Percentiles rank a stretch among this genome's conserved stretches.
Evolutionary conservation across 2,329 filamentous ascomycete species (phyloP).

Genomic region (Fusarium falciforme): DNA sequence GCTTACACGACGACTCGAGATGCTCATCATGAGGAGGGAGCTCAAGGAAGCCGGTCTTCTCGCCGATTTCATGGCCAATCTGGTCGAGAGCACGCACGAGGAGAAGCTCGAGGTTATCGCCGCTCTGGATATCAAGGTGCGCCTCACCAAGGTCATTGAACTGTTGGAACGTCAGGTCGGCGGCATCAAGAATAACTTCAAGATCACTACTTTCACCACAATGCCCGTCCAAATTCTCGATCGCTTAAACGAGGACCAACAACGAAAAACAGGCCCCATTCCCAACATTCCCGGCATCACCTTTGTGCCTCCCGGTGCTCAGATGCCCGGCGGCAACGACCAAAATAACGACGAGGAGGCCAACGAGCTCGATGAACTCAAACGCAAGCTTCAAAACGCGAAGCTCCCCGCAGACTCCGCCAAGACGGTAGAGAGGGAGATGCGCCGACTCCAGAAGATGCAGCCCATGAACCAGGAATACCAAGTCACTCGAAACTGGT

Average conservation of each 20-base stretch:
- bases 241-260: constrained; percentile 58
- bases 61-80: constrained; percentile 96
- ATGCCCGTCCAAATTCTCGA: constrained; percentile 72
- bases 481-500: constrained; percentile 90
- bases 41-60: constrained; percentile 84
- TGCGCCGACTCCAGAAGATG: constrained; percentile 93
- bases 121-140: constrained; percentile 80
- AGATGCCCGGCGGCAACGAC: constrained; percentile 58
- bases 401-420: constrained; percentile 84
- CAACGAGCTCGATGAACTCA: constrained; percentile 91
- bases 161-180: constrained; percentile 85
- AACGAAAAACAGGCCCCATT: constrained; percentile 45
- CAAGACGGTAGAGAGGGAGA: constrained; percentile 90
- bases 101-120: constrained; percentile 90
- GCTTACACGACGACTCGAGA: constrained; percentile 86
- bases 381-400: constrained; percentile 86
- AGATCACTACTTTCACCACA: constrained; percentile 81
- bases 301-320: constrained; percentile 49
- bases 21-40: constrained; percentile 87
- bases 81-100: constrained; percentile 87
- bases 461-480: constrained; percentile 96
- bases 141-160: constrained; percentile 85
- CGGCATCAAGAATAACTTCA: constrained; percentile 86
- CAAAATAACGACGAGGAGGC: constrained; percentile 80
- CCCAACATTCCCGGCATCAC: constrained; percentile 55